These are phyloP conservation scores for Tylopilus cervinicoccineus DNA, from an alignment of 768 basidiomycete species.

Conservation along the genomic window DNA sequence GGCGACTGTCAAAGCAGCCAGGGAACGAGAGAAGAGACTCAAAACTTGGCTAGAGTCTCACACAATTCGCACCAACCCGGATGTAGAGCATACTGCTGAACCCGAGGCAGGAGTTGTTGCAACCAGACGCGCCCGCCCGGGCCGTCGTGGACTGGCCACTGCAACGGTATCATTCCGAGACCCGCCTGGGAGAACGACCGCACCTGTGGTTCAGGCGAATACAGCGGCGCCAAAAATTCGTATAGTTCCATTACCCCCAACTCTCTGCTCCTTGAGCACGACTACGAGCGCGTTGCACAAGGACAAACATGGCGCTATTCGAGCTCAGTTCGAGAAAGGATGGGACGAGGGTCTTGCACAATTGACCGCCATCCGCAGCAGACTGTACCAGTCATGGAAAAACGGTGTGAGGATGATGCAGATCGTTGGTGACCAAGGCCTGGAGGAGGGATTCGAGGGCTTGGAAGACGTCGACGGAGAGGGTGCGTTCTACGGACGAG, in stretches of 20 bases:
- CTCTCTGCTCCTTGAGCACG: slow-evolving; percentile 46
- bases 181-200: slow-evolving; percentile 16
- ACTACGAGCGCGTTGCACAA: slow-evolving; percentile 30
- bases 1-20: slow-evolving; percentile 55
- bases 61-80: slow-evolving; percentile 2
- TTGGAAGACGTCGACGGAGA: slow-evolving; percentile 31
- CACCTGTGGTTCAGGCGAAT: slow-evolving; percentile 9
- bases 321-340: slow-evolving; percentile 53
- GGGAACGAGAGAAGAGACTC: slow-evolving; percentile 62
- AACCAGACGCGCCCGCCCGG: slow-evolving; percentile 33
- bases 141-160: slow-evolving; percentile 60
- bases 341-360: slow-evolving; percentile 59
- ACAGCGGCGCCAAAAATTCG: slow-evolving; percentile 41
- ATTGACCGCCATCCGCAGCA: slow-evolving; percentile 44
- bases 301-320: slow-evolving; percentile 39
- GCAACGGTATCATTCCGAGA: slow-evolving; percentile 60
- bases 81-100: background rate
- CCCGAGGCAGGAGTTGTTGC: slow-evolving; percentile 2
- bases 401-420: slow-evolving; percentile 45
- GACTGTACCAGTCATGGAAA: slow-evolving; percentile 43
- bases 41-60: slow-evolving; percentile 45
- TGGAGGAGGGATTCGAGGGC: slow-evolving; percentile 32
- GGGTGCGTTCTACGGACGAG: slow-evolving; percentile 23
- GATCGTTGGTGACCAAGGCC: slow-evolving; percentile 29
- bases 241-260: slow-evolving; percentile 53